Base-by-base conservation (phyloP, 2,329 filamentous ascomycete species). In the Verticillium dahliae region DNA sequence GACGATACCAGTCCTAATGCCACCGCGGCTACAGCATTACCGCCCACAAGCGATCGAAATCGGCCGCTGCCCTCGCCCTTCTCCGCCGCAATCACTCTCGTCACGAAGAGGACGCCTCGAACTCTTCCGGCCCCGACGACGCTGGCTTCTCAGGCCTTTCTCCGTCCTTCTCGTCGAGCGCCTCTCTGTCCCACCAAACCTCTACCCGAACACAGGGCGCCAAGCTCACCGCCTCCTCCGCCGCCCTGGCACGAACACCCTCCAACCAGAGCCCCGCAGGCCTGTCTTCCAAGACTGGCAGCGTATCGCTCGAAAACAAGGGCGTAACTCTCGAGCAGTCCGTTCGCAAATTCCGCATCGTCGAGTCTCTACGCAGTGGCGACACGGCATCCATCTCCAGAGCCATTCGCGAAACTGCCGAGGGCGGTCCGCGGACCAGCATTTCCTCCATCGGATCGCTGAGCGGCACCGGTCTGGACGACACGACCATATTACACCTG, bases 301-400 rank as follows among this genome's bases (percentile, higher is more conserved):
- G 45, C 52, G 61, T 64, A 27, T 65, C 67, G 31, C 64, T 69
- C 50, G 79, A 80, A n/a, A 52, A n/a, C 58, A 84, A 80, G 69
- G 76, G 74, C 33, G 75, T 71, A 39, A 87, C 86, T 31, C 90
- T 99, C 62, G 93, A 99, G 72, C 92, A 97, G 75, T 97, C 94
- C 0, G 92, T 99, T 60, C 87, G 90, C 71, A 93, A 96, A 67
- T 99, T 99, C 75, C 88, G 93, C 67, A 86, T 97, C 56, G 97
- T 98, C 71, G 95, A 98, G 77, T 90, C 93, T 52, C 80, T 99
- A 66, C 86, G 94, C 66, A 95, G 86, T 73, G 95, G 95, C 60
- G 94, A 99, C 73, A 96, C 92, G 0, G 89, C 88, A 14, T 91
- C 90, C 41, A 97, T 99, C 69, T 91, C 91, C 35, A 94, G 89